Evolutionary conservation across 805 yeast species (phyloP), one percentile per base, ranked within the genome.

Genomic region (Priceomyces melissophilus): DNA sequence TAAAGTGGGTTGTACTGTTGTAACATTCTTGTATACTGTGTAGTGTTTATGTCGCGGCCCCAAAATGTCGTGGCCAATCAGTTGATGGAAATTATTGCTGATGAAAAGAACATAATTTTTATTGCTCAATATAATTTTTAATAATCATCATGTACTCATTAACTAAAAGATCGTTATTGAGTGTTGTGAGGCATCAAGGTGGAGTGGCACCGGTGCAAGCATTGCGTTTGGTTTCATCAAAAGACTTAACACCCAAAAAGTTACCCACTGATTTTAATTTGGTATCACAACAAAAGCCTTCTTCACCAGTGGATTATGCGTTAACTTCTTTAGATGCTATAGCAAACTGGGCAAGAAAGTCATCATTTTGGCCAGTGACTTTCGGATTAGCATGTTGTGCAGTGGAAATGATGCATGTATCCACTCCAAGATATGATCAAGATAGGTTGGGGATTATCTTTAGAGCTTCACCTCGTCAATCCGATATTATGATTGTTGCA

Each of bases 371-470:
- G 96, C 96, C 96, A 7, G 90, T 86, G 35, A 87, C 96, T 29
- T 87, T 87, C 64, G 96, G 96, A 27, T 72, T 87, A 57, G 95
- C 95, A 7, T 87, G 96, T 67, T 87, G 96, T 72, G 96, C 96
- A 46, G 95, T 87, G 32, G 96, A 87, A 67, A 87, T 87, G 96
- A 87, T 87, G 96, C 96, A 87, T 61, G 85, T 84, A 30, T 87
- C 95, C 17, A 81, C 95, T 43, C 95, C 96, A 46, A 75, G 96
- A 59, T 87, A 87, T 65, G 96, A 87, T 67, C 95, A 87, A 69
- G 96, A 87, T 71, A 80, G 96, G 63, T 73, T 87, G 61, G 96
- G 96, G 55, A 87, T 87, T 56, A 87, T 87, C 76, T 87, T 87
- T 79, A 82, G 96, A 73, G 95, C 93, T 26, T 84, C 95, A 30